These are phyloP conservation scores for Leptoxyphium fumago DNA, from an alignment of 2,329 filamentous ascomycete genomes.

Conservation along the genomic window DNA sequence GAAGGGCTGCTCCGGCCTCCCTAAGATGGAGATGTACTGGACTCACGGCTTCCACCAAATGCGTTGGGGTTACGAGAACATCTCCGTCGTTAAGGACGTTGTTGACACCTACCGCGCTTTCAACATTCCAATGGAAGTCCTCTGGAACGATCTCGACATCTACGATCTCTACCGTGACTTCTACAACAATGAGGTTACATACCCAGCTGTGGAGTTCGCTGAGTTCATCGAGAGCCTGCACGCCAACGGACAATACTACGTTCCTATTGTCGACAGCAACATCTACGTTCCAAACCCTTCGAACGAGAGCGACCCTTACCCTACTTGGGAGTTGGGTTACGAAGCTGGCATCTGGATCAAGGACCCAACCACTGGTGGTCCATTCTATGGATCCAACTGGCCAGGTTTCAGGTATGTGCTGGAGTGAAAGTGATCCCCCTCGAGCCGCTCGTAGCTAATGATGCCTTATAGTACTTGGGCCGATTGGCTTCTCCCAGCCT, in stretches of 20 bases:
- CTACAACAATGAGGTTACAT: constrained; percentile 35
- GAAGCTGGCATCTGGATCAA: constrained; percentile 35
- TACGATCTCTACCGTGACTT: constrained; percentile 41
- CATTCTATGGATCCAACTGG: constrained; percentile 28
- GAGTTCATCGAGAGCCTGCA: constrained; percentile 37
- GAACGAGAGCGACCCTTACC: constrained; percentile 43
- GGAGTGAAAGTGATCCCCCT: too few species aligned
- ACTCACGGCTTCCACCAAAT: constrained; percentile 73
- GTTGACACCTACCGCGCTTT: constrained; percentile 36
- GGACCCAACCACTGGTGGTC: constrained; percentile 38
- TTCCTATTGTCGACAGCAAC: constrained; percentile 42
- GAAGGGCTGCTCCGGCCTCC: constrained; percentile 49
- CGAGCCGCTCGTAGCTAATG: background rate
- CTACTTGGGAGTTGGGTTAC: constrained; percentile 35
- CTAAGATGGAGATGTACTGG: constrained; percentile 70
- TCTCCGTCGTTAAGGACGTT: constrained; percentile 46
- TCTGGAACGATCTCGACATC: constrained; percentile 25
- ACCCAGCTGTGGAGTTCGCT: constrained; percentile 30
- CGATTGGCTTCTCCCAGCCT: constrained; percentile 10
- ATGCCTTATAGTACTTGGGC: constrained; percentile 12
- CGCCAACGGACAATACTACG: constrained; percentile 36
- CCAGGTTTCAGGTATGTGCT: constrained; percentile 7
- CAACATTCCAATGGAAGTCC: constrained; percentile 27
- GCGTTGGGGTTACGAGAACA: constrained; percentile 65
- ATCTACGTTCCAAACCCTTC: constrained; percentile 55